Conservation (phyloP, 768 basidiomycete species). For the Cystobasidium onofrii region DNA sequence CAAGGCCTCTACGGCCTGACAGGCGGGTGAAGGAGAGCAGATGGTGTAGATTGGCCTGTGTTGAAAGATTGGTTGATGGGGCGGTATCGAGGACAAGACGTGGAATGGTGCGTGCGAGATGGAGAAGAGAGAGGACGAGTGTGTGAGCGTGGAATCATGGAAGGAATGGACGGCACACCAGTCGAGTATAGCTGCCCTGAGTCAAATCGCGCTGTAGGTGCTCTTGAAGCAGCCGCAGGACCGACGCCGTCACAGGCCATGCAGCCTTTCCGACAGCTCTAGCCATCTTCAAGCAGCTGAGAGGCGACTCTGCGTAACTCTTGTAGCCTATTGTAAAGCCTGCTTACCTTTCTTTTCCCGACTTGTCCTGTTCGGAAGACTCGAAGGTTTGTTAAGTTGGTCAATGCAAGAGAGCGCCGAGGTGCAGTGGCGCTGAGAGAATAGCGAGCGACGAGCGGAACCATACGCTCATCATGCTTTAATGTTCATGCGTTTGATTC, state of each 20-base stretch:
- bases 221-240: background rate
- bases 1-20: background rate
- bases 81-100: background rate
- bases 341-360: background rate
- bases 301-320: background rate
- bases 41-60: background rate
- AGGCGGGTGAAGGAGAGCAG: background rate
- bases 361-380: slow-evolving; percentile 4
- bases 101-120: background rate
- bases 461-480: no score
- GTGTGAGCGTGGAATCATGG: background rate
- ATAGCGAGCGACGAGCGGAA: no score
- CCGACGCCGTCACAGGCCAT: background rate
- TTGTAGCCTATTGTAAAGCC: background rate
- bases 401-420: background rate
- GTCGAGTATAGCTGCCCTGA: no score
- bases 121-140: background rate
- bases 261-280: background rate
- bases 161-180: slow-evolving; percentile 3
- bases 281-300: background rate
- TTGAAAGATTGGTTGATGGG: background rate
- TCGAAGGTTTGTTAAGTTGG: background rate
- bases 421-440: background rate
- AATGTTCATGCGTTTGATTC: no score
- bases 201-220: background rate